phyloP scores from a whole-genome alignment of 257 asterid species.

The Nicotiana tomentosiformis region DNA sequence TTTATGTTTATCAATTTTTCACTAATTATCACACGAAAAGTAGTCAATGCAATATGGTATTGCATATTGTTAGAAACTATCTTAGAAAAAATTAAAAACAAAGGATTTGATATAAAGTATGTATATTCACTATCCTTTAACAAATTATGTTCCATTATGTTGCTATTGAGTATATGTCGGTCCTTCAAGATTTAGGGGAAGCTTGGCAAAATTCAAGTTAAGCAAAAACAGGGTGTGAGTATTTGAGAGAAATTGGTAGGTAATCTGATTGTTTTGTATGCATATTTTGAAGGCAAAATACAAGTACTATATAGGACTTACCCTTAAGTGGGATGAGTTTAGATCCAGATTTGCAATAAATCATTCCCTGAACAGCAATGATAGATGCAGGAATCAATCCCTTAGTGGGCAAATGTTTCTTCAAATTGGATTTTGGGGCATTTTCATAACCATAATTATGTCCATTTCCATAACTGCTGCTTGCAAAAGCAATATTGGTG shows the following conservation, averaged over 20 bases:
- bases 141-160: no score
- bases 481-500: constrained; percentile 16
- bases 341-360: constrained; percentile 43
- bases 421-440: constrained; percentile 15
- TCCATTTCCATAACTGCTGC: constrained; percentile 7
- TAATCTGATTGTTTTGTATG: neutral
- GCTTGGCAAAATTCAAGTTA: no score
- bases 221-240: neutral
- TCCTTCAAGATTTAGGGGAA: no score
- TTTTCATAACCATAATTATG: constrained; percentile 19
- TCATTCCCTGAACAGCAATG: constrained; percentile 42
- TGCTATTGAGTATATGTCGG: no score
- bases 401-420: neutral
- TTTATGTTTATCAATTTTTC: no score
- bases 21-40: no score
- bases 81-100: no score
- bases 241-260: neutral
- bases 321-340: constrained; percentile 47
- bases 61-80: no score
- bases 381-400: constrained; percentile 18
- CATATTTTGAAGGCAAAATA: neutral
- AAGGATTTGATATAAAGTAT: no score
- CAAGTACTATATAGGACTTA: neutral
- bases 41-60: no score
- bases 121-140: no score